phyloP scores from a whole-genome alignment of 2,329 filamentous ascomycete species.

The Ophiostoma novo-ulmi region DNA sequence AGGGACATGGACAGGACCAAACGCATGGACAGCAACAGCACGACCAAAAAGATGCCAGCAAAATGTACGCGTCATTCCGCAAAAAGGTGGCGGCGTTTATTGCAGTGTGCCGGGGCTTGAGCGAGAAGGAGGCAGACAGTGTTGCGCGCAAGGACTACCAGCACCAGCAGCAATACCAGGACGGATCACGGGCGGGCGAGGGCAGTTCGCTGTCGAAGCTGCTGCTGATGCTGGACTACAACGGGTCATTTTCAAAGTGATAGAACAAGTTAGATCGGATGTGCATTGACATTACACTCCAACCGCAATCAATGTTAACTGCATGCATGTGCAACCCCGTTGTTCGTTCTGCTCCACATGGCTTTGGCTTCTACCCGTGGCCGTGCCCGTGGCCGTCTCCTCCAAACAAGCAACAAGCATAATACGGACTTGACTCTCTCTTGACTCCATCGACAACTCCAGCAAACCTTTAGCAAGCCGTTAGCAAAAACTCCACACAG shows the following conservation, averaged over 20 bases:
- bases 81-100: slow-evolving; percentile 72
- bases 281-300: no score
- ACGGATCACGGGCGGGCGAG: slow-evolving; percentile 24
- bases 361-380: background rate
- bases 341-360: background rate
- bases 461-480: background rate
- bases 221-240: slow-evolving; percentile 33
- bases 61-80: slow-evolving; percentile 59
- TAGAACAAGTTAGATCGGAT: no score
- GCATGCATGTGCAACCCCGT: background rate
- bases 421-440: background rate
- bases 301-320: no score
- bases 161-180: slow-evolving; percentile 20
- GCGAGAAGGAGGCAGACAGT: slow-evolving; percentile 55
- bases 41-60: slow-evolving; percentile 32
- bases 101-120: slow-evolving; percentile 62
- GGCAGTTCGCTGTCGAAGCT: slow-evolving; percentile 30
- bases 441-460: background rate
- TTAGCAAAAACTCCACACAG: slow-evolving; percentile 5
- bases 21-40: slow-evolving; percentile 31
- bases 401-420: background rate
- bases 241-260: slow-evolving; percentile 21
- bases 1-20: background rate
- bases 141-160: slow-evolving; percentile 30
- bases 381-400: background rate